Evolutionary conservation across 352 stramenopile species (phyloP).

Genomic region (Paralagenidium karlingii): DNA sequence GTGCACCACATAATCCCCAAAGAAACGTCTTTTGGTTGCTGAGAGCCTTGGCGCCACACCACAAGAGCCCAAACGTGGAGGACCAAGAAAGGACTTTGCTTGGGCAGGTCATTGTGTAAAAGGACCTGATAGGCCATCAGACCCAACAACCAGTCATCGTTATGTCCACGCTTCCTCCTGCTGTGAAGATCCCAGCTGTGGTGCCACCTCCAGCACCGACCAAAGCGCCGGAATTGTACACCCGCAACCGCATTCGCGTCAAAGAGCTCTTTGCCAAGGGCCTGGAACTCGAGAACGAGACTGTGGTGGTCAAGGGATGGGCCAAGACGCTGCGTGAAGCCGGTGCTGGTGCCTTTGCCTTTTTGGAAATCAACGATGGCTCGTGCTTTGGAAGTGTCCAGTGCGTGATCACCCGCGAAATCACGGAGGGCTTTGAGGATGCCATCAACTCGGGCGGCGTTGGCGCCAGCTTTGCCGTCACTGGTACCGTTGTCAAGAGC

Average conservation of each 20-base stretch:
- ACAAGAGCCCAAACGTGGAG: too few species aligned
- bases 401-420: conserved; percentile 69
- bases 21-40: too few species aligned
- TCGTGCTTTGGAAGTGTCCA: conserved; percentile 83
- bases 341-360: conserved; percentile 83
- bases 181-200: conserved; percentile 39
- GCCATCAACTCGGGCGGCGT: conserved; percentile 70
- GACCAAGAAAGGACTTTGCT: too few species aligned
- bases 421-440: conserved; percentile 68
- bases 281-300: conserved; percentile 60
- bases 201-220: conserved; percentile 24
- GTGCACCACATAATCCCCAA: too few species aligned
- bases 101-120: too few species aligned
- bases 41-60: too few species aligned
- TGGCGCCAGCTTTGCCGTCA: conserved; percentile 73
- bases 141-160: too few species aligned
- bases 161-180: too few species aligned
- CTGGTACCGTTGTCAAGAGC: conserved; percentile 77
- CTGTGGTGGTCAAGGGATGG: conserved; percentile 90
- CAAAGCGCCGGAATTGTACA: conserved; percentile 47
- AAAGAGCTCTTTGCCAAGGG: conserved; percentile 67
- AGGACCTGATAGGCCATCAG: too few species aligned
- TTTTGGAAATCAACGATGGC: conserved; percentile 93
- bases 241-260: conserved; percentile 69
- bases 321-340: conserved; percentile 85